Percentiles rank a stretch among this genome's conserved stretches.
Conservation (phyloP, 495 filamentous ascomycete species). For the Xylaria acuta region DNA sequence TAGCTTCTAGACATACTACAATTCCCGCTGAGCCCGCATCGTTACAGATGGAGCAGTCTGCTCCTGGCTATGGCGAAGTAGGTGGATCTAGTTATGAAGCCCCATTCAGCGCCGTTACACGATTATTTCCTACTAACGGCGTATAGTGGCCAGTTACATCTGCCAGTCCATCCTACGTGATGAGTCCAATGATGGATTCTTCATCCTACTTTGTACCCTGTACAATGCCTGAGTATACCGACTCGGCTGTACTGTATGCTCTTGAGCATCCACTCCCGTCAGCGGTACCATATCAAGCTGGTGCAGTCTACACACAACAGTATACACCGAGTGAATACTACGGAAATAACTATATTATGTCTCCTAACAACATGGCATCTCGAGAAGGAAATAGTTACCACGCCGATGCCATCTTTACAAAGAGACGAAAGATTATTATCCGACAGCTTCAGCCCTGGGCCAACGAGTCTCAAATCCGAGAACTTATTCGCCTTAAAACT, state of each 20-base stretch:
- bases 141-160: conserved; percentile 35
- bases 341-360: conserved; percentile 29
- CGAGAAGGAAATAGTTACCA: conserved; percentile 11
- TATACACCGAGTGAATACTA: conserved; percentile 31
- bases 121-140: conserved; percentile 26
- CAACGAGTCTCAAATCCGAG: conserved; percentile 38
- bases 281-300: conserved; percentile 25
- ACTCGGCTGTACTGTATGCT: conserved; percentile 24
- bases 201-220: conserved; percentile 28
- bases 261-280: conserved; percentile 8
- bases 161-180: conserved; percentile 28
- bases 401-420: conserved; percentile 30
- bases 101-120: background rate
- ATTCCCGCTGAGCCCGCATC: conserved; percentile 31
- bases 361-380: conserved; percentile 25
- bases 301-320: conserved; percentile 30
- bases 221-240: conserved; percentile 31
- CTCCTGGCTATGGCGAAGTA: conserved; percentile 35
- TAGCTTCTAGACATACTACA: conserved; percentile 28
- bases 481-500: conserved; percentile 38
- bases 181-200: conserved; percentile 32
- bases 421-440: conserved; percentile 39
- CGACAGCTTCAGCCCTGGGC: conserved; percentile 39
- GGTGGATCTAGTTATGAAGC: conserved; percentile 2
- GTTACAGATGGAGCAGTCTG: conserved; percentile 27